phyloP scores from a whole-genome alignment of 768 basidiomycete genomes.

The Mycena floridula region DNA sequence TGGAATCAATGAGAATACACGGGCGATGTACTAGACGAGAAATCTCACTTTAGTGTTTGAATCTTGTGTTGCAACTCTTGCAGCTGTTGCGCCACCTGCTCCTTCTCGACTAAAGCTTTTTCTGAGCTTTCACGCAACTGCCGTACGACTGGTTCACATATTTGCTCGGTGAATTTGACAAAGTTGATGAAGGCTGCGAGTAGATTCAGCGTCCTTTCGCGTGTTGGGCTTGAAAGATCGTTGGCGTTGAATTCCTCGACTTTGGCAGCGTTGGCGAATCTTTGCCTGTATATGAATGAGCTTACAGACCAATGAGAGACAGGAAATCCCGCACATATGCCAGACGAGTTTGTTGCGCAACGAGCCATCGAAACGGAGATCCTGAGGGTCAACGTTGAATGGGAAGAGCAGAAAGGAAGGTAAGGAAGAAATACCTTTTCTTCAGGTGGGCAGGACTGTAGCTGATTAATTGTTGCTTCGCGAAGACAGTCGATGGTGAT shows the following conservation, averaged over 20 bases:
- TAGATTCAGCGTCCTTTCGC: conserved; percentile 65
- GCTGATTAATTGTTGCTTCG: too few relatives aligned
- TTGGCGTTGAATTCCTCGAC: conserved; percentile 72
- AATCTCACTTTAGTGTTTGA: conserved; percentile 47
- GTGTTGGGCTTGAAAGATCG: conserved; percentile 70
- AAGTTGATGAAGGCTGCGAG: conserved; percentile 92
- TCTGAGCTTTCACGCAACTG: conserved; percentile 58
- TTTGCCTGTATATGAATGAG: conserved; percentile 35
- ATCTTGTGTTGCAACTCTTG: conserved; percentile 46
- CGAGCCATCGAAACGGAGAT: too few relatives aligned
- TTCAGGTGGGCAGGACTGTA: conserved; percentile 40
- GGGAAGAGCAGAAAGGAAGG: too few relatives aligned
- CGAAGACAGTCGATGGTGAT: conserved; percentile 54
- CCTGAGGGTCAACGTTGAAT: too few relatives aligned
- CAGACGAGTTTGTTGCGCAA: too few relatives aligned
- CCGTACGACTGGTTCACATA: conserved; percentile 51
- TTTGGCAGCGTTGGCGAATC: conserved; percentile 67
- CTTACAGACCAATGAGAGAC: background rate
- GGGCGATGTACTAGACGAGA: background rate
- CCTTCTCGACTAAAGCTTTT: conserved; percentile 54
- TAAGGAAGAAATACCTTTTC: conserved; percentile 37
- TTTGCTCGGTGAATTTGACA: conserved; percentile 81
- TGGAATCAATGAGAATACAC: conserved; percentile 19
- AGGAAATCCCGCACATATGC: conserved; percentile 48
- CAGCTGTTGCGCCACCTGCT: conserved; percentile 44